Conservation (phyloP, 2,329 filamentous ascomycete species). For the Alternaria solani region DNA sequence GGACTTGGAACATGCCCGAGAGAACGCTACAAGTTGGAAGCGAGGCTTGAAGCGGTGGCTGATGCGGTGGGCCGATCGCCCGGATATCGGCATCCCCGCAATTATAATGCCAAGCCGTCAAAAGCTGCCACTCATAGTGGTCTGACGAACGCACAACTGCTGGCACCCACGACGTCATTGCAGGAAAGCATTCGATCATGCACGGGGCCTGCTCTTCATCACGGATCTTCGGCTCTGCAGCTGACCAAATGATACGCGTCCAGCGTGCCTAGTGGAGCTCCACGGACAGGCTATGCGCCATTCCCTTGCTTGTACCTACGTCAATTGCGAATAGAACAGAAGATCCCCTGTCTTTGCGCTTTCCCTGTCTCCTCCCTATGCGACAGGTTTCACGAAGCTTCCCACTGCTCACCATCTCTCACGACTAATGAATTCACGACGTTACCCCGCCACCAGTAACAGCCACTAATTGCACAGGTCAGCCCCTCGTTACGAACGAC, state of each 20-base stretch:
- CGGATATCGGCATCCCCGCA: conserved; percentile 26
- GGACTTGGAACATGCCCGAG: neutral
- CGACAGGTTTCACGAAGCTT: neutral
- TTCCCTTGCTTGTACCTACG: conserved; percentile 28
- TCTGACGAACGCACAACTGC: conserved; percentile 18
- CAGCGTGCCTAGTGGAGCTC: conserved; percentile 26
- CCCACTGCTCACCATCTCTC: neutral
- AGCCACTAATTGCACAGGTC: neutral
- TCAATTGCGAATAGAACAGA: conserved; percentile 30
- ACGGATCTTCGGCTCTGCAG: conserved; percentile 29
- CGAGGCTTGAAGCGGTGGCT: neutral
- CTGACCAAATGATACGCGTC: conserved; percentile 19
- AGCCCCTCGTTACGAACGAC: conserved; percentile 5
- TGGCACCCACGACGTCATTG: conserved; percentile 31
- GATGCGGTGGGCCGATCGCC: neutral
- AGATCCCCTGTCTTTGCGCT: conserved; percentile 17
- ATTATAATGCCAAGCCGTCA: conserved; percentile 14
- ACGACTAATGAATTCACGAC: conserved; percentile 9
- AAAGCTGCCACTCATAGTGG: conserved; percentile 20
- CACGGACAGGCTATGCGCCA: conserved; percentile 14
- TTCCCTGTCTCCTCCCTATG: conserved; percentile 23
- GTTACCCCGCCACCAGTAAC: neutral
- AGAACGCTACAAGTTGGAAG: neutral
- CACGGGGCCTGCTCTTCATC: neutral
- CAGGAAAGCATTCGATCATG: conserved; percentile 19